Evolutionary conservation across 129 eudicot species (phyloP).

Genomic region (Daucus carota): DNA sequence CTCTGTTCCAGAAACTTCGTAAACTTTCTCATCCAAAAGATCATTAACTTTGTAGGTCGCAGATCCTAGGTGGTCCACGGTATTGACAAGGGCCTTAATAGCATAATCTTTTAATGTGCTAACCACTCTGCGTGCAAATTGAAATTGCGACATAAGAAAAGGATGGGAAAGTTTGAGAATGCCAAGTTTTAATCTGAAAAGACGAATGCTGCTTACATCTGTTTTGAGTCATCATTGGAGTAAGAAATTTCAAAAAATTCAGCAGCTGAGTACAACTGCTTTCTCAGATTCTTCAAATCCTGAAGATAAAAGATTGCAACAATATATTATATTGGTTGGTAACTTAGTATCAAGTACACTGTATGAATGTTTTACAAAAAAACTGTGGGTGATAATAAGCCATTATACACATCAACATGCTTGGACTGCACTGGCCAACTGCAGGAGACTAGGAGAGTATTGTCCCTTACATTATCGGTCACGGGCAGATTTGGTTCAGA

Average conservation of each 20-base stretch:
- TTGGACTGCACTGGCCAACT: neutral
- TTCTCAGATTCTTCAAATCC: slow-evolving; percentile 88
- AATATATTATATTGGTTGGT: neutral
- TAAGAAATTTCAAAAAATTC: slow-evolving; percentile 86
- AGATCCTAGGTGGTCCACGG: slow-evolving; percentile 96
- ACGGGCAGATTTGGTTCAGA: neutral
- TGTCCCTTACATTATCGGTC: neutral
- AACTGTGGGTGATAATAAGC: neutral
- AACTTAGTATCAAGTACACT: neutral
- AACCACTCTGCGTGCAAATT: slow-evolving; percentile 45
- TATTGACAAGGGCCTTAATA: slow-evolving; percentile 83
- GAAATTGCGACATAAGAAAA: neutral
- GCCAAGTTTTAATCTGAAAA: slow-evolving; percentile 1
- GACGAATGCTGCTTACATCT: slow-evolving; percentile 49
- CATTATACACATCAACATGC: neutral
- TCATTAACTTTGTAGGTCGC: slow-evolving; percentile 68
- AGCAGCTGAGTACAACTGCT: slow-evolving; percentile 88
- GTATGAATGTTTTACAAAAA: neutral
- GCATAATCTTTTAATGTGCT: slow-evolving; percentile 86
- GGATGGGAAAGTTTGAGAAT: neutral
- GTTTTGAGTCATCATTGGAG: slow-evolving; percentile 77
- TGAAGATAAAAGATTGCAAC: slow-evolving; percentile 25
- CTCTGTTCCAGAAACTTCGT: slow-evolving; percentile 81
- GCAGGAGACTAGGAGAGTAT: neutral
- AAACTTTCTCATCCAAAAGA: slow-evolving; percentile 64